Percentiles rank a stretch among this genome's conserved stretches.
These are phyloP conservation scores for Lasiosphaeria hispida DNA, from an alignment of 495 filamentous ascomycete species.

Conservation along the genomic window DNA sequence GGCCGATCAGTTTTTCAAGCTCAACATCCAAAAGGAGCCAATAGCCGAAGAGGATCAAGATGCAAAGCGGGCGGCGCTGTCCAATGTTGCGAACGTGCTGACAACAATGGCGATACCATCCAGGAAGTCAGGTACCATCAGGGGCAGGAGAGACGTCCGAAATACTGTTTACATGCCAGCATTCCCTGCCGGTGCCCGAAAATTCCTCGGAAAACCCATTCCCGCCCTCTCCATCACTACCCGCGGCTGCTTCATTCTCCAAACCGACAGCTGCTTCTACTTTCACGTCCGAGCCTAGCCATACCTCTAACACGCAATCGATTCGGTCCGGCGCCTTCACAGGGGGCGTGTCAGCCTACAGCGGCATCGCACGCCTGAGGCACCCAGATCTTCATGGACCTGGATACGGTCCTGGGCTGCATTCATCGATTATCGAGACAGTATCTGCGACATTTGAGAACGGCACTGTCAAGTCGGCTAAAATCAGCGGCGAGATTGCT, in stretches of 20 bases:
- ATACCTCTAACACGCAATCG: conserved; percentile 81
- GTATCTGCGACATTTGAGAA: conserved; percentile 80
- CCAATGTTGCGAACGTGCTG: conserved; percentile 86
- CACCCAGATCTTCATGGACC: conserved; percentile 79
- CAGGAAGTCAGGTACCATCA: conserved; percentile 70
- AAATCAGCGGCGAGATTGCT: conserved; percentile 86
- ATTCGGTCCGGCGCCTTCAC: conserved; percentile 84
- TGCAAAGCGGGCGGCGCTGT: conserved; percentile 76
- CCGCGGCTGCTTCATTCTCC: conserved; percentile 32
- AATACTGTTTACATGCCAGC: conserved; percentile 79
- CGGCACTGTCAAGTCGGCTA: conserved; percentile 65
- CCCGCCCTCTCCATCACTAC: conserved; percentile 46
- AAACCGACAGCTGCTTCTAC: conserved; percentile 43
- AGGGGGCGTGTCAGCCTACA: conserved; percentile 39
- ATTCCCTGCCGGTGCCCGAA: no score
- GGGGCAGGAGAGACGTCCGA: conserved; percentile 86
- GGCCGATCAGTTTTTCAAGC: conserved; percentile 74
- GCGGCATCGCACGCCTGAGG: conserved; percentile 55
- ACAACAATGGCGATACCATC: conserved; percentile 54
- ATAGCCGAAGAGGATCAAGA: conserved; percentile 90
- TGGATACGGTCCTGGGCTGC: conserved; percentile 72
- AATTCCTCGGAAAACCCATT: conserved; percentile 41
- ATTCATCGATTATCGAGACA: conserved; percentile 88
- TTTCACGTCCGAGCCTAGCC: conserved; percentile 51
- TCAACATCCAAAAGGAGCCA: conserved; percentile 89